A percentile compares a stretch with the other conserved stretches of the same genome.
Evolutionary conservation across 495 filamentous ascomycete species (phyloP).

Genomic region (Corynascus novoguineensis): DNA sequence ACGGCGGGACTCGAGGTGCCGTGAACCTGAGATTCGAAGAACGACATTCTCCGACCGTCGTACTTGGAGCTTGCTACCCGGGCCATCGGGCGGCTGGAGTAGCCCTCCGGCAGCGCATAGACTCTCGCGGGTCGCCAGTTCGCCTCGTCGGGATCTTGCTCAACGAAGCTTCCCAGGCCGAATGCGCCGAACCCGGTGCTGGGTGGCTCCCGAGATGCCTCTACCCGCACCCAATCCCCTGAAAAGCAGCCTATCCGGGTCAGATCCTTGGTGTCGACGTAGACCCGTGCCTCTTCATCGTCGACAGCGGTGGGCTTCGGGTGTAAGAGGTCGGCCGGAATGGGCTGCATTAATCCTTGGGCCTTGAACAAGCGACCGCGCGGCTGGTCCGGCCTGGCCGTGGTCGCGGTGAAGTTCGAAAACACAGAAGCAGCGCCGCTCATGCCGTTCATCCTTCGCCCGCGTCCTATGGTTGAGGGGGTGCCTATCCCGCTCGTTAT

Average conservation of each 20-base stretch:
- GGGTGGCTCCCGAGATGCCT: conserved; percentile 62
- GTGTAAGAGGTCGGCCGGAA: conserved; percentile 74
- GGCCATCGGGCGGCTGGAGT: conserved; percentile 48
- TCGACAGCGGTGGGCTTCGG: conserved; percentile 70
- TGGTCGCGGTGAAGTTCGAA: conserved; percentile 74
- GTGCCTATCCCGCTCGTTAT: conserved; percentile 65
- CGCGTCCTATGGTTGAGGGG: conserved; percentile 57
- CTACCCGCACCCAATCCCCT: conserved; percentile 92
- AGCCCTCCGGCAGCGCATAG: conserved; percentile 76
- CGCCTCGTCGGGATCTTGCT: conserved; percentile 43
- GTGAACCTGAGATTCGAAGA: conserved; percentile 51
- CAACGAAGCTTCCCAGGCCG: conserved; percentile 47
- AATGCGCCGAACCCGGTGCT: conserved; percentile 53
- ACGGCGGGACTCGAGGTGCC: conserved; percentile 53
- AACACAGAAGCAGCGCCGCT: conserved; percentile 79
- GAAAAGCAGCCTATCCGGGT: conserved; percentile 93
- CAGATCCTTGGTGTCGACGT: conserved; percentile 77
- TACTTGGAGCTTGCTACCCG: conserved; percentile 47
- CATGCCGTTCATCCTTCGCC: conserved; percentile 57
- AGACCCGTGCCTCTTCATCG: conserved; percentile 82
- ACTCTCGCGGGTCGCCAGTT: conserved; percentile 73
- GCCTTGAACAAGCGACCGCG: conserved; percentile 64
- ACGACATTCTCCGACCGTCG: conserved; percentile 47
- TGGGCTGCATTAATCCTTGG: conserved; percentile 63
- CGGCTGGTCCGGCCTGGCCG: conserved; percentile 59